These are phyloP conservation scores for Rhizophagus clarus DNA, from an alignment of 192 early-diverging fungal genomes.

Conservation along the genomic window DNA sequence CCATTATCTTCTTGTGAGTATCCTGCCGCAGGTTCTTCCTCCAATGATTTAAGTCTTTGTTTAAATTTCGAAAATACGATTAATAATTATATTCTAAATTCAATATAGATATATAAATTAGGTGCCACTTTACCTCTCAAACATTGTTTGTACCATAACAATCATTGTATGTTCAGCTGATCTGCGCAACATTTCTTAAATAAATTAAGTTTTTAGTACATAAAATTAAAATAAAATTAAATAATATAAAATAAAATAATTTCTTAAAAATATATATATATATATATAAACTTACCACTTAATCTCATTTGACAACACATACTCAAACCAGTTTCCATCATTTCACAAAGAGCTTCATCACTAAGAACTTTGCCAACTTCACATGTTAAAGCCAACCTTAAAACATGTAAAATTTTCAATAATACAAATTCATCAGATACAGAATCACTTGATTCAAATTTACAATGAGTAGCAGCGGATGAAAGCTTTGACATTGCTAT, in stretches of 20 bases:
- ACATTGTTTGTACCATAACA: conserved; percentile 71
- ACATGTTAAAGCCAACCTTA: conserved; percentile 76
- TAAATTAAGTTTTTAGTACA: neutral
- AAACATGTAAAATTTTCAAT: conserved; percentile 81
- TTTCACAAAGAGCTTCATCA: conserved; percentile 94
- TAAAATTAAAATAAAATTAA: neutral
- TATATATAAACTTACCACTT: conserved; percentile 54
- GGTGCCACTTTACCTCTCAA: conserved; percentile 60
- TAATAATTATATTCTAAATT: neutral
- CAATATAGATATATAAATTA: neutral
- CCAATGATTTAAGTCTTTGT: conserved; percentile 41
- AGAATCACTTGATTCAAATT: conserved; percentile 93
- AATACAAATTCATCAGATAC: conserved; percentile 95
- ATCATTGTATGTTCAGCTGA: conserved; percentile 81
- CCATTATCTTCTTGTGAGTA: neutral
- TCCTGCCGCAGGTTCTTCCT: conserved; percentile 35
- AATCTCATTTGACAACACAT: conserved; percentile 95
- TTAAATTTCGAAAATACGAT: neutral
- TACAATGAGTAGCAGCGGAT: conserved; percentile 89
- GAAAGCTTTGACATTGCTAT: conserved; percentile 72
- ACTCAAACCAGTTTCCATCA: conserved; percentile 95
- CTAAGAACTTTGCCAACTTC: conserved; percentile 68
- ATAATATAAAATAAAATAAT: neutral
- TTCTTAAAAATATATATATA: neutral
- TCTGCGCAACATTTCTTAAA: conserved; percentile 70